A percentile compares a stretch with the other conserved stretches of the same genome.
phyloP scores from a whole-genome alignment of 2,329 filamentous ascomycete species.

The Colletotrichum abscissum region DNA sequence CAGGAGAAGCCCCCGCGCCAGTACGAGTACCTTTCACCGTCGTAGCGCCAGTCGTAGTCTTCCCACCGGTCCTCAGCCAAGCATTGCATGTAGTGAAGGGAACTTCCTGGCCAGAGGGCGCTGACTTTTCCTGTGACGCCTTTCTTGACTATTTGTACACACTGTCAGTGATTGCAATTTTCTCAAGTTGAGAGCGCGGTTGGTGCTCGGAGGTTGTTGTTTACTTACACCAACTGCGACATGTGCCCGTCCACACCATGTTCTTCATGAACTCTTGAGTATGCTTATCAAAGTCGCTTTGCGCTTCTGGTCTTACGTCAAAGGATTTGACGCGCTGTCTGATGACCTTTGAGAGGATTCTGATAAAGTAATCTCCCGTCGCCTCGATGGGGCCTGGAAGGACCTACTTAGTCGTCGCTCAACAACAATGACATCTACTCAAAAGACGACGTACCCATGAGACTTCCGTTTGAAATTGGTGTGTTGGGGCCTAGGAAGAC shows the following conservation, averaged over 20 bases:
- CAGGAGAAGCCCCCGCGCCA: conserved; percentile 39
- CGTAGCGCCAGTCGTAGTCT: conserved; percentile 40
- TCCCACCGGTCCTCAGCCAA: conserved; percentile 44
- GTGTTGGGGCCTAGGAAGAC: conserved; percentile 46
- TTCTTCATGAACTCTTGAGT: conserved; percentile 53
- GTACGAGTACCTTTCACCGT: conserved; percentile 38
- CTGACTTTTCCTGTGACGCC: conserved; percentile 51
- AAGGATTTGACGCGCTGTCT: conserved; percentile 38
- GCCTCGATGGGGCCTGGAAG: conserved; percentile 40
- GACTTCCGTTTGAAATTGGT: conserved; percentile 41
- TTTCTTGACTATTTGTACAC: conserved; percentile 30
- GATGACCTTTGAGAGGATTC: conserved; percentile 40
- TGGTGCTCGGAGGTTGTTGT: neutral
- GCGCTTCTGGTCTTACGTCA: conserved; percentile 43
- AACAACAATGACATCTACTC: no score
- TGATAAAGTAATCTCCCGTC: conserved; percentile 42
- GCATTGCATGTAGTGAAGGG: conserved; percentile 58
- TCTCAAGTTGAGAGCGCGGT: neutral
- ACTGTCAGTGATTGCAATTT: neutral
- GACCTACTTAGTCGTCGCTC: neutral
- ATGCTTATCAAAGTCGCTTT: conserved; percentile 58
- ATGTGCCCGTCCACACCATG: conserved; percentile 38
- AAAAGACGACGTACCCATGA: conserved; percentile 36
- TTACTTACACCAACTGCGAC: conserved; percentile 10
- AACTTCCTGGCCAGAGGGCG: conserved; percentile 54